These are phyloP conservation scores for Rutidosis leptorrhynchoides DNA, from an alignment of 129 eudicot species.

Conservation along the genomic window DNA sequence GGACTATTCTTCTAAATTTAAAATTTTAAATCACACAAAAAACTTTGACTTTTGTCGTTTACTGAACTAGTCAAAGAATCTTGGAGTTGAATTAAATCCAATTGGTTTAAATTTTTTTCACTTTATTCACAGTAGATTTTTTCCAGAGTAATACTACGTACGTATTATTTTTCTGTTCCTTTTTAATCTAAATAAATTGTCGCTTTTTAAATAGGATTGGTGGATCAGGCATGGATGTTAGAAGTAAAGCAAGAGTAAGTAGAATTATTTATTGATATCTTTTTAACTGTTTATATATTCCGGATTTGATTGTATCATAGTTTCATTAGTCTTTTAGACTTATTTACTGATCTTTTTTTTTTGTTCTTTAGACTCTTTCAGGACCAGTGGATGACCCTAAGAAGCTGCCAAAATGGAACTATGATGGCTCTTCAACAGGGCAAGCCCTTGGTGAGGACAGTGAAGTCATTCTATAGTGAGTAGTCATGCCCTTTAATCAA, in stretches of 20 bases:
- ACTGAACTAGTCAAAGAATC: constrained; percentile 17
- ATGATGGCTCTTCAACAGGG: constrained; percentile 86
- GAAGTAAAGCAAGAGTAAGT: constrained; percentile 97
- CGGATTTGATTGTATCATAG: not conserved
- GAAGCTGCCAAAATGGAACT: constrained; percentile 83
- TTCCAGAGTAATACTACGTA: no score
- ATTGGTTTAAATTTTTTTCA: not conserved
- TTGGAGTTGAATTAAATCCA: not conserved
- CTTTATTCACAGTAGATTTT: not conserved
- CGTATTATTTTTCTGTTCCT: not conserved
- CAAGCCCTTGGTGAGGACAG: constrained; percentile 93
- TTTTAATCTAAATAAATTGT: constrained; percentile 13
- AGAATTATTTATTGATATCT: not conserved
- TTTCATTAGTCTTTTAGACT: not conserved
- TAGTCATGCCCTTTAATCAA: not conserved
- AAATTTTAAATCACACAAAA: not conserved
- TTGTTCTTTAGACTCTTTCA: constrained; percentile 53
- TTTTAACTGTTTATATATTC: not conserved
- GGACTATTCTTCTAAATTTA: no score
- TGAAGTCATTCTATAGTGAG: constrained; percentile 90
- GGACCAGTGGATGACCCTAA: constrained; percentile 57
- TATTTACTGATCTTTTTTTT: not conserved
- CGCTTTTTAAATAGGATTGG: constrained; percentile 62
- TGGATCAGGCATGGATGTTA: constrained; percentile 78
- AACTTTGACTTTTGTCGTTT: constrained; percentile 5